Percentiles rank a stretch among this genome's conserved stretches.
Evolutionary conservation across 106 monocot species (phyloP).

Genomic region (Apostasia shenzhenica): DNA sequence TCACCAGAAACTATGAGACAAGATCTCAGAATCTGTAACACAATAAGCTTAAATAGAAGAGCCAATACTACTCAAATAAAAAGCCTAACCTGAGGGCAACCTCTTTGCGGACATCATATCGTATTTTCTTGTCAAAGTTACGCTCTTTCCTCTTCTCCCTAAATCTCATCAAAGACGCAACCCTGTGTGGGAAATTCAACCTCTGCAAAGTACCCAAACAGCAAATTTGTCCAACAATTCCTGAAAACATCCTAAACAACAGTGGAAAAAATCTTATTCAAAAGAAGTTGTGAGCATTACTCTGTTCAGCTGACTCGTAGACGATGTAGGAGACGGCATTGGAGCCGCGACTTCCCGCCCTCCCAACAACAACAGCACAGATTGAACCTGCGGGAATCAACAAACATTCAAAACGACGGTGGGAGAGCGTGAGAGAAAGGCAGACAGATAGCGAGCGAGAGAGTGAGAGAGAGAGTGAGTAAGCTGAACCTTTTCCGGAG

Average conservation of each 20-base stretch:
- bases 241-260: neutral
- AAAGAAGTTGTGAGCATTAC: constrained; percentile 4
- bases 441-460: neutral
- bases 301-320: constrained; percentile 35
- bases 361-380: constrained; percentile 54
- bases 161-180: constrained; percentile 68
- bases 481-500: constrained; percentile 50
- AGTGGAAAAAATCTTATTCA: neutral
- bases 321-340: constrained; percentile 23
- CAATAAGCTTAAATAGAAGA: neutral
- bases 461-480: neutral
- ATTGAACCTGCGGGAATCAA: constrained; percentile 41
- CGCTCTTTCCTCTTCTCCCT: constrained; percentile 74
- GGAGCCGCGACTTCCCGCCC: constrained; percentile 36
- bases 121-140: constrained; percentile 75
- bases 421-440: too few relatives aligned
- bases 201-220: constrained; percentile 18
- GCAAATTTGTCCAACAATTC: neutral
- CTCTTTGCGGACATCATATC: constrained; percentile 59
- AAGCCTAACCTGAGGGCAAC: constrained; percentile 49
- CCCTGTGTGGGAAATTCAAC: constrained; percentile 53
- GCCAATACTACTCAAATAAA: neutral
- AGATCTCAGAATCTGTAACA: neutral
- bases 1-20: too few relatives aligned
- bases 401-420: neutral